Conservation (phyloP, 352 stramenopile genomes). For the Pythium dissimile region DNA sequence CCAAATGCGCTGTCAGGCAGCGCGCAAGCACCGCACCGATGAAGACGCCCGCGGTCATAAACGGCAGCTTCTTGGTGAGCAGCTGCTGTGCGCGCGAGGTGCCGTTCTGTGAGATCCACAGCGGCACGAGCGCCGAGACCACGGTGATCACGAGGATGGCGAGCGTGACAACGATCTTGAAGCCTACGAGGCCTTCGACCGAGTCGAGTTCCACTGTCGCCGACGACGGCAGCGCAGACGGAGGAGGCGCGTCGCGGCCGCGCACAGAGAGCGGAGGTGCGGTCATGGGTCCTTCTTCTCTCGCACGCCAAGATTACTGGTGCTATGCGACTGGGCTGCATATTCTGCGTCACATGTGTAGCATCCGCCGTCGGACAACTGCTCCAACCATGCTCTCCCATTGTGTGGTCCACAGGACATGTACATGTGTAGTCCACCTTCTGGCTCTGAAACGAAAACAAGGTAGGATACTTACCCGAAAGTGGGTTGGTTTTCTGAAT, state of each 20-base stretch:
- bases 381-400: no score
- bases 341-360: no score
- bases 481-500: no score
- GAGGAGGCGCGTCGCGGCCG: no score
- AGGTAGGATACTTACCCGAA: background rate
- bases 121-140: slow-evolving; percentile 43
- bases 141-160: slow-evolving; percentile 56
- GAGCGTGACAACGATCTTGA: slow-evolving; percentile 51
- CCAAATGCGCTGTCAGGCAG: no score
- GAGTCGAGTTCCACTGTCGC: slow-evolving; percentile 14
- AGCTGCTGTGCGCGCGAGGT: slow-evolving; percentile 33
- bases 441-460: background rate
- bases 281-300: no score
- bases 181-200: slow-evolving; percentile 25
- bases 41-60: slow-evolving; percentile 60
- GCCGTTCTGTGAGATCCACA: slow-evolving; percentile 50
- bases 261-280: background rate
- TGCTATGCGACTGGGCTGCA: no score
- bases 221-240: slow-evolving; percentile 2
- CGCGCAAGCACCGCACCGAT: no score
- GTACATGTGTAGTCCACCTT: background rate
- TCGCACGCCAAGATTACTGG: no score
- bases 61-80: slow-evolving; percentile 56
- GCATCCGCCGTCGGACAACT: background rate
- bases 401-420: background rate